phyloP scores from a whole-genome alignment of 495 filamentous ascomycete species.

The Darksidea phi region DNA sequence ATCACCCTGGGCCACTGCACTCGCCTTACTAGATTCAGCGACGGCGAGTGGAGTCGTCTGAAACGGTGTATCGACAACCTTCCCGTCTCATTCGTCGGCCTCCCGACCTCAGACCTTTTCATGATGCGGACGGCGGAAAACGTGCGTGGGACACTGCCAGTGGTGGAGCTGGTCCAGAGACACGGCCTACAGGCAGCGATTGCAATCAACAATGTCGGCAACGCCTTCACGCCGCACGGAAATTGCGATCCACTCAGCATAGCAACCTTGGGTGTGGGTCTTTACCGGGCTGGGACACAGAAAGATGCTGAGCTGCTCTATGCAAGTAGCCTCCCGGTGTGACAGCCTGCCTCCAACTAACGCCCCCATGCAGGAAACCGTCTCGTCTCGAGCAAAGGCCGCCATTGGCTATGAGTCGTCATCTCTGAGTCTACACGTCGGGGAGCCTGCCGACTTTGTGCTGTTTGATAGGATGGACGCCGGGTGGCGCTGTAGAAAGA shows the following conservation, averaged over 20 bases:
- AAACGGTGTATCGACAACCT: slow-evolving; percentile 51
- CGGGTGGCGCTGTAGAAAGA: slow-evolving; percentile 40
- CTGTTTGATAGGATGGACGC: slow-evolving; percentile 34
- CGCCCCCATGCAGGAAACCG: slow-evolving; percentile 45
- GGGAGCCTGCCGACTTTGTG: slow-evolving; percentile 41
- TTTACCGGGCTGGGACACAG: slow-evolving; percentile 67
- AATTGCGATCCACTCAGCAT: slow-evolving; percentile 66
- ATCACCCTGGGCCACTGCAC: slow-evolving; percentile 72
- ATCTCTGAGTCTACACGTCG: slow-evolving; percentile 22
- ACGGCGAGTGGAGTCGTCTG: slow-evolving; percentile 53
- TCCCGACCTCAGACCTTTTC: slow-evolving; percentile 72
- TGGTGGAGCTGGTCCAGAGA: slow-evolving; percentile 62
- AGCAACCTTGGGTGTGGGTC: slow-evolving; percentile 62
- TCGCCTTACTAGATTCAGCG: slow-evolving; percentile 57
- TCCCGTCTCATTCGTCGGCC: slow-evolving; percentile 66
- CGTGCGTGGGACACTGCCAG: slow-evolving; percentile 56
- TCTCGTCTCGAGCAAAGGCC: slow-evolving; percentile 56
- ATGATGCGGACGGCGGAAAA: slow-evolving; percentile 58
- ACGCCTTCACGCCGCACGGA: slow-evolving; percentile 74
- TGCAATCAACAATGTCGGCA: slow-evolving; percentile 75
- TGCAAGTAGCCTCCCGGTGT: slow-evolving; percentile 41
- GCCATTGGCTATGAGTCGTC: slow-evolving; percentile 45
- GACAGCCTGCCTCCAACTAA: slow-evolving; percentile 9
- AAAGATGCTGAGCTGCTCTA: slow-evolving; percentile 59
- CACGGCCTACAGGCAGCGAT: slow-evolving; percentile 60